Evolutionary conservation across 768 basidiomycete species (phyloP).

Genomic region (Brasilioporus rufonigricans): DNA sequence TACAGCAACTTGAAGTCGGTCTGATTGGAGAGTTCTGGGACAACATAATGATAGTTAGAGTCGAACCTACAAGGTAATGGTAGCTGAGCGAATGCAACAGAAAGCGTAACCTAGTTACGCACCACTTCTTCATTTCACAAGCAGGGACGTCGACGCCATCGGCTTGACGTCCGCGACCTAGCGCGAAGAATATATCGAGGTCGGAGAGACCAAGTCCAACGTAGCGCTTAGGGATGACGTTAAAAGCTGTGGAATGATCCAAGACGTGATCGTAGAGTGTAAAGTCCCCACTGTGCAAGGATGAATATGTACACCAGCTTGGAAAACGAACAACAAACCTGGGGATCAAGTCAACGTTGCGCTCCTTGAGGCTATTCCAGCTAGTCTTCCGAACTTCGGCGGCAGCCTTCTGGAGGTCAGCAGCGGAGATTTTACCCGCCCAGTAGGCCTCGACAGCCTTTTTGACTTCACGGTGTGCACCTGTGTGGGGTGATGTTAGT

Average conservation of each 20-base stretch:
- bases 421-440: conserved; percentile 86
- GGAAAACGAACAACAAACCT: conserved; percentile 53
- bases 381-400: conserved; percentile 84
- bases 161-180: conserved; percentile 97
- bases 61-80: conserved; percentile 67
- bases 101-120: conserved; percentile 29
- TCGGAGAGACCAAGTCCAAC: conserved; percentile 78
- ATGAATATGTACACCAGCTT: conserved; percentile 12
- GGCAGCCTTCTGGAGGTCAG: conserved; percentile 84
- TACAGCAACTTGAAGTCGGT: conserved; percentile 93
- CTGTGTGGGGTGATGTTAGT: conserved; percentile 36
- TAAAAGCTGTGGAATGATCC: conserved; percentile 95
- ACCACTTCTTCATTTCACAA: conserved; percentile 99
- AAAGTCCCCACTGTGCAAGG: conserved; percentile 82
- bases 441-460: conserved; percentile 99
- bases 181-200: conserved; percentile 96
- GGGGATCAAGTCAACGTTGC: conserved; percentile 87
- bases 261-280: conserved; percentile 98
- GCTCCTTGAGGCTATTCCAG: conserved; percentile 83
- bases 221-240: conserved; percentile 95
- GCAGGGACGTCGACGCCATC: conserved; percentile 95
- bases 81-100: background rate
- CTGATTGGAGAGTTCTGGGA: conserved; percentile 89
- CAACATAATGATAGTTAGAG: conserved; percentile 98
- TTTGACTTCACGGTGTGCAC: conserved; percentile 93